Base-by-base conservation (phyloP, 352 stramenopile species). In the Phytopythium litorale region DNA sequence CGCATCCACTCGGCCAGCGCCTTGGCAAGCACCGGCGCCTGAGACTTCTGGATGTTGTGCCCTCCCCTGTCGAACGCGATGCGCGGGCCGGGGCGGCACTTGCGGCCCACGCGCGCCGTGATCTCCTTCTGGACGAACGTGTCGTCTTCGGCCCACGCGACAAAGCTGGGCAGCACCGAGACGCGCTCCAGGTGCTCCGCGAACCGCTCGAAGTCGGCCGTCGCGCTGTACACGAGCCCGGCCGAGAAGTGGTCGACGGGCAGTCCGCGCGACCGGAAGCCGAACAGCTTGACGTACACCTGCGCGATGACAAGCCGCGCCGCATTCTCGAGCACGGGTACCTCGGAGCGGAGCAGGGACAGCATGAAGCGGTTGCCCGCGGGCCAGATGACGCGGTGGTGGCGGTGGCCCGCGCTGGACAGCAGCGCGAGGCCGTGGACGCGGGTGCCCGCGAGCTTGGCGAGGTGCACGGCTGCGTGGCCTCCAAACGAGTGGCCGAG, bases 1-100 rank as follows among this genome's bases (percentile, higher is more conserved):
- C 57, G 54, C 64, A 88, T 80, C 80, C 83, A 92, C 0, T 42
- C 8, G 1, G 64, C 51, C 50, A 90, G 65, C 49, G 79, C 67
- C 1, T 58, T 28, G 0, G 77, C 79, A 2, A 92, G 54, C 11
- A 76, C 51, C 4, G 43, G 58, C 0, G 76, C 83, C 45, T 85
- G 73, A 9, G 78, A 85, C 67, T 92, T 91, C 63, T 92, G 84
- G 30, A 92, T 71, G 66, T 91, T 91, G 75, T 91, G 84, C 12
- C 79, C 79, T 0, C 76, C 78, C 0, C 64, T 71, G 5, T 66
- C 60, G 49, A 89, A 91, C n/a, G 53, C 72, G 9, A 89, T 48
- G 16, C 79, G 79, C 13, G 63, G 70, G 0, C 68, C 66, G 1
- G 72, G 68, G 53, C 72, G 63, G 9, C 79, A 75, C 2, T 59